These are phyloP conservation scores for Hemileccinum impolitum DNA, from an alignment of 768 basidiomycete genomes.

Conservation along the genomic window DNA sequence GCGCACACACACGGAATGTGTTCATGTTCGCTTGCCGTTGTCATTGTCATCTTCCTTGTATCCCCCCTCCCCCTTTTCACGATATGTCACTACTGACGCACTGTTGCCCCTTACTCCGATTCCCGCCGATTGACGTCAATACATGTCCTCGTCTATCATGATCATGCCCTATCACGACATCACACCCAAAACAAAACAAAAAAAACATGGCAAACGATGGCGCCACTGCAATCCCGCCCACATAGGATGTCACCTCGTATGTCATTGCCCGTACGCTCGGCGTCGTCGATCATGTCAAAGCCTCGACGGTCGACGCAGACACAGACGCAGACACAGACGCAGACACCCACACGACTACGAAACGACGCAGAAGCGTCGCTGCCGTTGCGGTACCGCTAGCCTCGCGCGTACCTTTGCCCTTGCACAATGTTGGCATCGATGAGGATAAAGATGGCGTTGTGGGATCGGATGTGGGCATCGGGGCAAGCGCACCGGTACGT, in stretches of 20 bases:
- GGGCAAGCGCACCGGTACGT: neutral
- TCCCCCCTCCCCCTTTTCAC: too few relatives aligned
- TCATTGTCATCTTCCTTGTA: neutral
- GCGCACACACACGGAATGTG: too few relatives aligned
- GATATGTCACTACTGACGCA: conserved; percentile 3
- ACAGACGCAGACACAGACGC: neutral
- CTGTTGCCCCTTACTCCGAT: neutral
- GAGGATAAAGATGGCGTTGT: too few relatives aligned
- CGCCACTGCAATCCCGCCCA: neutral
- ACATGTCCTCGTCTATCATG: too few relatives aligned
- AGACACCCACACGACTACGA: neutral
- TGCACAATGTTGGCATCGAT: neutral
- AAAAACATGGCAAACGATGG: too few relatives aligned
- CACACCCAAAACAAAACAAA: too few relatives aligned
- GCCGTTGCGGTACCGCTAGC: neutral
- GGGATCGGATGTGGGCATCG: too few relatives aligned
- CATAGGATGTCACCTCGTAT: conserved; percentile 76
- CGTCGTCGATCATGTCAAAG: conserved; percentile 69
- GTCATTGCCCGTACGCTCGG: conserved; percentile 81
- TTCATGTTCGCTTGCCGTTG: neutral
- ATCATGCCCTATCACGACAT: too few relatives aligned
- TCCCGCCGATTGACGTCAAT: neutral
- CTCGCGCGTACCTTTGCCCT: neutral
- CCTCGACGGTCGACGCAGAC: conserved; percentile 58
- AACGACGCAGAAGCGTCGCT: neutral